Base-by-base conservation (phyloP, 176 grass and related monocot species). In the Oryza longistaminata region DNA sequence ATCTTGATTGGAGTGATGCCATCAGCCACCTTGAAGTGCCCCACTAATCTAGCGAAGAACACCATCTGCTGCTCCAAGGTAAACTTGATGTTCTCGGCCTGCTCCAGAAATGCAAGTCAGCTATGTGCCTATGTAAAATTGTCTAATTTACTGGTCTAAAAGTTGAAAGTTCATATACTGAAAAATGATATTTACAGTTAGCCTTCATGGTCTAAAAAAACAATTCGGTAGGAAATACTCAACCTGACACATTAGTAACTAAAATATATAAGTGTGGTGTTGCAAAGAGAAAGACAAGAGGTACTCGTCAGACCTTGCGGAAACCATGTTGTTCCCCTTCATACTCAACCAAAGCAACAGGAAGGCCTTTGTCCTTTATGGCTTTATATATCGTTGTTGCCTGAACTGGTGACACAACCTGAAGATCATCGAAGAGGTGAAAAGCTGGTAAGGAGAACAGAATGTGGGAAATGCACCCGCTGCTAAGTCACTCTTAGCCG, bases 281-380 rank as follows among this genome's bases (percentile, higher is more conserved):
- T 55, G 52, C 52, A 55, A 55, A 5, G 52, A 55, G 31, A 68
- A 75, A 45, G 58, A 49, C 12, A 58, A 61, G 22, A 37, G 24
- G 4, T 67, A 55, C 14, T 55, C 52, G 14, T 52, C 49, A 52
- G 49, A 98, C 96, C 96, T 95, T 93, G 64, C 93, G 87, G 80
- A 98, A 98, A 4, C 96, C 91, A 64, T 95, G 93, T n/a, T 98
- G 96, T 69, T 93, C 96, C 31, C 96, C 96, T 89, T 98, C 93
- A 17, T 98, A 98, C 82, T 98, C 93, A 11, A 98, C 89, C 83
- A 98, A 92, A 66, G 91, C 93, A 91, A 98, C 96, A 64, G 96
- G 91, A 81, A 98, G 48, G 21, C 91, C 96, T 58, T 72, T 95
- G 22, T 92, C 96, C 85, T 93, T 98, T 48, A 98, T 77, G 21